Percentiles rank a stretch among this genome's conserved stretches.
Conservation (phyloP, 345 rosid genomes). For the Kernera saxatilis region DNA sequence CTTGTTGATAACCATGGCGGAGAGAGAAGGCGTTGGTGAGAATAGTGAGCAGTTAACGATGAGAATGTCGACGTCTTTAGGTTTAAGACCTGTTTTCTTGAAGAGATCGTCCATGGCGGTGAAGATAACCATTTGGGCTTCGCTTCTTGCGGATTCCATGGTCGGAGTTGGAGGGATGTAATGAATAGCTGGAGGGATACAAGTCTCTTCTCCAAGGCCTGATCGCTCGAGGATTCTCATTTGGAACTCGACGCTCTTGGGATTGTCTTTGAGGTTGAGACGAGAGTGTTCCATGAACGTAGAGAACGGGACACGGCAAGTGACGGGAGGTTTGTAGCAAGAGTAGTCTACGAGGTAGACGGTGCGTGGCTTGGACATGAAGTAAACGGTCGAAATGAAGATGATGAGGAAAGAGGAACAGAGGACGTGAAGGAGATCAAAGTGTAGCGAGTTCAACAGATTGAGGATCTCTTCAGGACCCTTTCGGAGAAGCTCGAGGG, state of each 20-base stretch:
- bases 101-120: slow-evolving; percentile 62
- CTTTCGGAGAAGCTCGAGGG: slow-evolving; percentile 41
- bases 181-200: slow-evolving; percentile 71
- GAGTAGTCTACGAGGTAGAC: slow-evolving; percentile 58
- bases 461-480: slow-evolving; percentile 47
- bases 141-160: slow-evolving; percentile 57
- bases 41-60: slow-evolving; percentile 69
- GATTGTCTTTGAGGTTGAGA: slow-evolving; percentile 36
- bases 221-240: slow-evolving; percentile 64
- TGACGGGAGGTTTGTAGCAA: slow-evolving; percentile 56
- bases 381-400: slow-evolving; percentile 48
- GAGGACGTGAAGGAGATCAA: slow-evolving; percentile 38
- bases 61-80: slow-evolving; percentile 61
- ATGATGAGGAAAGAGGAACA: slow-evolving; percentile 39
- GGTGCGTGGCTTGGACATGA: slow-evolving; percentile 60
- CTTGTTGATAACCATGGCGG: slow-evolving; percentile 74
- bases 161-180: slow-evolving; percentile 70
- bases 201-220: slow-evolving; percentile 76
- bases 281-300: slow-evolving; percentile 68
- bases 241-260: slow-evolving; percentile 59
- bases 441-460: slow-evolving; percentile 45
- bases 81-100: slow-evolving; percentile 57
- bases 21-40: slow-evolving; percentile 71
- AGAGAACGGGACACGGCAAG: slow-evolving; percentile 58
- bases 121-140: slow-evolving; percentile 65